Evolutionary conservation across 2,329 filamentous ascomycete species (phyloP), one percentile per base, ranked within the genome.

Genomic region (Aspergillus candidus): DNA sequence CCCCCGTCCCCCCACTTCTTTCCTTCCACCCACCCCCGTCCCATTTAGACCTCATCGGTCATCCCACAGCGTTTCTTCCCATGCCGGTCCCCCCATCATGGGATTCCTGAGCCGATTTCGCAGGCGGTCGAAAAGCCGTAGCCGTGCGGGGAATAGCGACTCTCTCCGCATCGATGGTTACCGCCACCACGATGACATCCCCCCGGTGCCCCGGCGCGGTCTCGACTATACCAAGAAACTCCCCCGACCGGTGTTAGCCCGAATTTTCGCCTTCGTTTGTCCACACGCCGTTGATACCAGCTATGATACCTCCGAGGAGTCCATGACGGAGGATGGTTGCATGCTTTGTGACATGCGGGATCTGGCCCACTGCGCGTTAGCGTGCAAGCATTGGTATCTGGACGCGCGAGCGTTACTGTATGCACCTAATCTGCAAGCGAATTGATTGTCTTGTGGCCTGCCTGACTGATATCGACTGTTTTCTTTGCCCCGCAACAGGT

Each of bases 281-380:
- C 90, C 90, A 6, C 91, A 97, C 67, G 73, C 82, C 31, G 70
- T 72, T 42, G 90, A 97, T 67, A 75, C 83, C 61, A 82, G 77
- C 47, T 94, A 93, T 66, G 83, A 88, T 53, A 83, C 82, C 34
- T 91, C 86, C 59, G 91, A 97, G 71, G 79, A 86, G 58, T 88
- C 84, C 47, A 81, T 84, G 53, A 77, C 81, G 39, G 84, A 85
- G 54, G 83, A 88, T 69, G 82, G 82, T 44, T 97, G 91, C 71
- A 91, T 93, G 86, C 82, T 94, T 54, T 97, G 91, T 71, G 88
- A 95, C 70, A 77, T 93, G 72, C 83, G 90, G 54, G 89, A 96
- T 66, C 78, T 96, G 44, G 82, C 88, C 41, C 82, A 88, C 65
- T 91, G 87, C 63, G 80, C 82, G 32, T 75, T 80, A 62, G 86